These are phyloP conservation scores for Sedum album DNA, from an alignment of 164 flowering plant species.

Conservation along the genomic window DNA sequence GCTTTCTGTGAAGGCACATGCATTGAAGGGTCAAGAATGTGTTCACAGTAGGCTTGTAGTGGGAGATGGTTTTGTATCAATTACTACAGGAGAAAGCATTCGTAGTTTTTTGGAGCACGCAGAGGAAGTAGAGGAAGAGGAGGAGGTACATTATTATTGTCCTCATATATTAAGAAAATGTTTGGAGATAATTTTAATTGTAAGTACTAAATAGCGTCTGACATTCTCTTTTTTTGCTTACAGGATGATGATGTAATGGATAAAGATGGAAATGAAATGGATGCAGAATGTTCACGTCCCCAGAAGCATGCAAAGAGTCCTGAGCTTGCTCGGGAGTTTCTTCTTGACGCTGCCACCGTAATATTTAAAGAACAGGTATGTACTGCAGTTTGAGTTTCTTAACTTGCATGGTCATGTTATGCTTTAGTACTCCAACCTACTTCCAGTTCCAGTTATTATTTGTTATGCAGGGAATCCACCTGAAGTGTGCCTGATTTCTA, in stretches of 20 bases:
- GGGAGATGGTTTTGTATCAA: conserved; percentile 88
- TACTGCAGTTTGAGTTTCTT: neutral
- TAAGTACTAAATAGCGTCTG: neutral
- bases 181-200: neutral
- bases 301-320: conserved; percentile 99
- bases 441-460: neutral
- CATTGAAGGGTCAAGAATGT: conserved; percentile 85
- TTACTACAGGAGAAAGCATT: conserved; percentile 79
- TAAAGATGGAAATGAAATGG: conserved; percentile 89
- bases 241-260: conserved; percentile 97
- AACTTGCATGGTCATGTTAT: neutral
- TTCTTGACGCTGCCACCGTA: conserved; percentile 94
- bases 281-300: conserved; percentile 96
- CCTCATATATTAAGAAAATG: neutral
- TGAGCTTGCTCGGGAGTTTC: conserved; percentile 98
- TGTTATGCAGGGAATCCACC: neutral
- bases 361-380: conserved; percentile 92
- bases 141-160: conserved; percentile 62
- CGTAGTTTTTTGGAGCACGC: conserved; percentile 96
- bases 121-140: conserved; percentile 98
- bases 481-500: neutral
- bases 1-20: conserved; percentile 91
- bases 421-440: neutral
- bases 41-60: conserved; percentile 91
- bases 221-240: conserved; percentile 3